A percentile compares a stretch with the other conserved stretches of the same genome.
phyloP scores from a whole-genome alignment of 345 rosid species.

The Salix caprea region DNA sequence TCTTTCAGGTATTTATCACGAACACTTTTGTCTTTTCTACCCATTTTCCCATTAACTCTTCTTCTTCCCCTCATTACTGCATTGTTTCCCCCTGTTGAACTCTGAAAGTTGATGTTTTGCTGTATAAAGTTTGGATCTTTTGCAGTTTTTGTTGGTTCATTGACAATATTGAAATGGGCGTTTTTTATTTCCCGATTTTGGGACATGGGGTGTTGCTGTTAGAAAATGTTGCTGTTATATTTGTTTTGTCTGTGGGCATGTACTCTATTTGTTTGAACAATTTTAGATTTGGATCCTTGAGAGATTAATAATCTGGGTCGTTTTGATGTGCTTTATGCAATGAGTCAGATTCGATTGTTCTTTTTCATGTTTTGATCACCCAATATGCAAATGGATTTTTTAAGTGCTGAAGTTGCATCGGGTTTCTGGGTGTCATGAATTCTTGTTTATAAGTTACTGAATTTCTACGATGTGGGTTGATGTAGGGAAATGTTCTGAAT shows the following conservation, averaged over 20 bases:
- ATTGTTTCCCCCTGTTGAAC: neutral
- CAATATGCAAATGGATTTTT: neutral
- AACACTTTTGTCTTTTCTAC: neutral
- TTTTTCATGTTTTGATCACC: neutral
- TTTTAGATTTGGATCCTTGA: neutral
- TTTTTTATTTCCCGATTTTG: neutral
- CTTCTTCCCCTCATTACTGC: neutral
- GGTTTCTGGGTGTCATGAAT: neutral
- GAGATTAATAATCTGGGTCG: neutral
- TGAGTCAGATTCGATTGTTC: neutral
- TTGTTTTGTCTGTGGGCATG: neutral
- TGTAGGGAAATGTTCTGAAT: neutral
- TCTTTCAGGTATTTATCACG: conserved; percentile 1
- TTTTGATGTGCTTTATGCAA: too few relatives aligned
- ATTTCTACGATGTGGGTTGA: neutral
- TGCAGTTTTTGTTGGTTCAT: neutral
- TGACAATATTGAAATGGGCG: neutral
- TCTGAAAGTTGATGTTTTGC: neutral
- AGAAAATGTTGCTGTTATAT: neutral
- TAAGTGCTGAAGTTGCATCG: neutral
- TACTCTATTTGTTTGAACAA: neutral
- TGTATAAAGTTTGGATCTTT: neutral
- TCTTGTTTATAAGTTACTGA: neutral
- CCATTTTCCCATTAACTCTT: neutral
- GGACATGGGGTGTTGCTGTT: neutral